These are phyloP conservation scores for Euphorbia lathyris DNA, from an alignment of 345 rosid species.

Conservation along the genomic window DNA sequence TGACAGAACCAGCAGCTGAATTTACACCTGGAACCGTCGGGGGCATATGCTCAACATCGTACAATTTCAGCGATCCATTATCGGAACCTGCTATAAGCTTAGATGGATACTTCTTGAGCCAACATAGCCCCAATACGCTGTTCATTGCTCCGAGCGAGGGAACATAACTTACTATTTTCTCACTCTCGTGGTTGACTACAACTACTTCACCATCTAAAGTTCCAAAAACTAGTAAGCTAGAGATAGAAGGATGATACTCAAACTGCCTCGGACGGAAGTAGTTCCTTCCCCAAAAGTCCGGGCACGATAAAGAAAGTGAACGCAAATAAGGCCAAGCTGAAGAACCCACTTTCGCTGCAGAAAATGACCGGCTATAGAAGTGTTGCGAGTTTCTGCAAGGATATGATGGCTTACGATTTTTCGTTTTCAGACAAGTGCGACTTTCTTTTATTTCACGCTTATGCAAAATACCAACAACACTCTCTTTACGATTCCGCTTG, in stretches of 20 bases:
- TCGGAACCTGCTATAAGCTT: slow-evolving; percentile 97
- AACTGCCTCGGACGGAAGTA: slow-evolving; percentile 87
- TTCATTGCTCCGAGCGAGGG: slow-evolving; percentile 72
- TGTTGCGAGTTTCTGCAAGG: slow-evolving; percentile 46
- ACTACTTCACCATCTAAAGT: slow-evolving; percentile 94
- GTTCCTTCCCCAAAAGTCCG: slow-evolving; percentile 36
- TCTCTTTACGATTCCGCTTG: slow-evolving; percentile 65
- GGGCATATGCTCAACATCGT: slow-evolving; percentile 55
- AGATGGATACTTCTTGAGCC: slow-evolving; percentile 83
- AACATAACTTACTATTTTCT: slow-evolving; percentile 64
- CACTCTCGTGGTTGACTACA: slow-evolving; percentile 83
- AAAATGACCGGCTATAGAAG: slow-evolving; percentile 70
- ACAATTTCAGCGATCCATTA: slow-evolving; percentile 79
- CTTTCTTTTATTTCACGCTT: slow-evolving; percentile 69
- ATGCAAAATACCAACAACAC: slow-evolving; percentile 57
- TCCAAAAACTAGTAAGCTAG: slow-evolving; percentile 80
- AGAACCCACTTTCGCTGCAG: slow-evolving; percentile 86
- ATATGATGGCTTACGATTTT: slow-evolving; percentile 29
- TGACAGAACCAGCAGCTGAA: slow-evolving; percentile 40
- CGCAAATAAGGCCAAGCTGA: slow-evolving; percentile 75
- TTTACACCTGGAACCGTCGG: slow-evolving; percentile 31
- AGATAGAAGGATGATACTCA: slow-evolving; percentile 83
- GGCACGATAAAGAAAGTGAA: slow-evolving; percentile 52
- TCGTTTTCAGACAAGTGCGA: slow-evolving; percentile 19
- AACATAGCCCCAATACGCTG: slow-evolving; percentile 89